Percentiles rank a stretch among this genome's conserved stretches.
Evolutionary conservation across 2,329 filamentous ascomycete genomes (phyloP).

Genomic region (Colletotrichum sp.): DNA sequence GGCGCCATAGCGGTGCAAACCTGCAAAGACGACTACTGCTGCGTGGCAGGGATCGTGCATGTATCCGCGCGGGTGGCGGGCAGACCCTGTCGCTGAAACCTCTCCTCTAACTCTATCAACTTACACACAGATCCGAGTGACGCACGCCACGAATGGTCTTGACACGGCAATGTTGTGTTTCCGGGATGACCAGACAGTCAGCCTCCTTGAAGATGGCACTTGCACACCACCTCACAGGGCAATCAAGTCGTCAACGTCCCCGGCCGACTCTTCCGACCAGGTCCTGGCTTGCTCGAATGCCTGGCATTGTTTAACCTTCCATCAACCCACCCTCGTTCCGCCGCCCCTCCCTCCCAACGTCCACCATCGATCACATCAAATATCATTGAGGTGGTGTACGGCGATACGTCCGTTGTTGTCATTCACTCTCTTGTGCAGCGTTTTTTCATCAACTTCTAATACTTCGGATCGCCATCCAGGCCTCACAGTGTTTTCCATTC

Average conservation of each 20-base stretch:
- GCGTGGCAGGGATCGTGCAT: neutral
- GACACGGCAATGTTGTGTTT: neutral
- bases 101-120: constrained; percentile 21
- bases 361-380: neutral
- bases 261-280: constrained; percentile 1
- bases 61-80: neutral
- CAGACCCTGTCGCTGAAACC: constrained; percentile 21
- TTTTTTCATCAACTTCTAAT: neutral
- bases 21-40: neutral
- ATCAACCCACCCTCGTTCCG: neutral
- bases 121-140: constrained; percentile 22
- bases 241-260: constrained; percentile 3
- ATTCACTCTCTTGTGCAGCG: neutral
- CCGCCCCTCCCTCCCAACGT: neutral
- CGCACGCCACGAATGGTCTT: constrained; percentile 1
- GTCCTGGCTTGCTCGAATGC: neutral
- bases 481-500: neutral
- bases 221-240: neutral
- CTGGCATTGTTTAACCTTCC: constrained; percentile 4
- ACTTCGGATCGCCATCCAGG: neutral
- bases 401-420: neutral
- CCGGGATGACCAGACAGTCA: neutral
- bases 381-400: neutral
- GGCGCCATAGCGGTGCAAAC: neutral
- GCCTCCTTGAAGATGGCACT: neutral